Evolutionary conservation across 257 asterid species (phyloP).

Genomic region (Linderniella brevidens): DNA sequence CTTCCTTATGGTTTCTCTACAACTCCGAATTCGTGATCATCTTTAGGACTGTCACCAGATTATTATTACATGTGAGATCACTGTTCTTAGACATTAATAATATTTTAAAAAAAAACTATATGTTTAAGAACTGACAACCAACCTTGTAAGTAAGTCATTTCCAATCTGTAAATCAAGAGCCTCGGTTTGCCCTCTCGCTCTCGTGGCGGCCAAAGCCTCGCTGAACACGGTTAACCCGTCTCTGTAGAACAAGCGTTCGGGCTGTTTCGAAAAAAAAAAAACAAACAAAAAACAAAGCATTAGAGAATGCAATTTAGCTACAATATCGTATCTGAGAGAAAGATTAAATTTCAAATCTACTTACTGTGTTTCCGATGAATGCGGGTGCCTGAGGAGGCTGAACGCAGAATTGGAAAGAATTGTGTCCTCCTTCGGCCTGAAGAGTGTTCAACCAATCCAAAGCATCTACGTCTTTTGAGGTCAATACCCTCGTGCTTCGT

Average conservation of each 20-base stretch:
- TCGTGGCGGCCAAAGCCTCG: constrained; percentile 94
- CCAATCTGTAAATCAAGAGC: constrained; percentile 66
- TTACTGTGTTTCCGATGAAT: no score
- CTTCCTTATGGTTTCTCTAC: constrained; percentile 69
- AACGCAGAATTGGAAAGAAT: no score
- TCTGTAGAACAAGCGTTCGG: constrained; percentile 81
- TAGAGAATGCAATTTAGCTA: no score
- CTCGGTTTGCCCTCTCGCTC: constrained; percentile 71
- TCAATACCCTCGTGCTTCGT: no score
- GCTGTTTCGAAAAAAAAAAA: constrained; percentile 20
- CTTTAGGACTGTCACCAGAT: constrained; percentile 39
- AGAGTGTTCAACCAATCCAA: no score
- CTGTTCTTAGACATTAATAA: constrained; percentile 1
- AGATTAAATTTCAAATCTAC: no score
- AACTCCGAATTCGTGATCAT: constrained; percentile 70
- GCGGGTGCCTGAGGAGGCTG: no score
- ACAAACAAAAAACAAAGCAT: no score
- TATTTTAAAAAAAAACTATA: constrained; percentile 8
- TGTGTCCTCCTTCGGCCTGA: no score
- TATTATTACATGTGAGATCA: constrained; percentile 8
- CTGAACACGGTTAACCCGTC: constrained; percentile 47
- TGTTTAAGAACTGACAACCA: constrained; percentile 6
- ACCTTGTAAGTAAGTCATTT: constrained; percentile 84
- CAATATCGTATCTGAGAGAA: no score
- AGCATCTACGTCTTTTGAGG: no score